These are phyloP conservation scores for Punica granatum DNA, from an alignment of 345 rosid species.

Conservation along the genomic window DNA sequence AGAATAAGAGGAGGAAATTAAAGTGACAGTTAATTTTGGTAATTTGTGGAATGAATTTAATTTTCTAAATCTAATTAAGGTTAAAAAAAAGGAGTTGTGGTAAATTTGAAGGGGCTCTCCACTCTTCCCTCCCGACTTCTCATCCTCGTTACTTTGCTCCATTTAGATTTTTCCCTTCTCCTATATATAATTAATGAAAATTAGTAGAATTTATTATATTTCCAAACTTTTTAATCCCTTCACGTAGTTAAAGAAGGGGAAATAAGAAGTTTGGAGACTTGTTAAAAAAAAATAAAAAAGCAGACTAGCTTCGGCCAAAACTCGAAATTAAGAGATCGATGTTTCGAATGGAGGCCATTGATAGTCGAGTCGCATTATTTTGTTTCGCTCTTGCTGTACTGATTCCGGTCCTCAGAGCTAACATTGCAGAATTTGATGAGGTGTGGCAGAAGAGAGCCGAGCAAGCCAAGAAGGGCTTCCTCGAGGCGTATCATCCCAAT, in stretches of 20 bases:
- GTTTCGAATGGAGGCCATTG: neutral
- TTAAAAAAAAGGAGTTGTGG: too few species aligned
- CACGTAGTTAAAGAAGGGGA: neutral
- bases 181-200: neutral
- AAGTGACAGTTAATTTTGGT: too few species aligned
- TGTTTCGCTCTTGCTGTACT: conserved; percentile 7
- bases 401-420: conserved; percentile 13
- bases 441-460: conserved; percentile 26
- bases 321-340: neutral
- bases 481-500: conserved; percentile 23
- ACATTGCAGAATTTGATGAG: conserved; percentile 22
- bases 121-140: neutral
- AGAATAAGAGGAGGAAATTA: too few species aligned
- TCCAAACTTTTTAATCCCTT: neutral
- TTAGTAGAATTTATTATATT: neutral
- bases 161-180: neutral
- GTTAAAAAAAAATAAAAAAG: too few species aligned
- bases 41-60: too few species aligned
- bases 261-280: neutral
- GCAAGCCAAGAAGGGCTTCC: conserved; percentile 19
- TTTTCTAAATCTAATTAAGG: too few species aligned
- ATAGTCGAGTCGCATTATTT: neutral
- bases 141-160: neutral
- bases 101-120: neutral
- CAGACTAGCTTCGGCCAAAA: too few species aligned